phyloP scores from a whole-genome alignment of 768 basidiomycete species.

The Tylopilus subfusipes region DNA sequence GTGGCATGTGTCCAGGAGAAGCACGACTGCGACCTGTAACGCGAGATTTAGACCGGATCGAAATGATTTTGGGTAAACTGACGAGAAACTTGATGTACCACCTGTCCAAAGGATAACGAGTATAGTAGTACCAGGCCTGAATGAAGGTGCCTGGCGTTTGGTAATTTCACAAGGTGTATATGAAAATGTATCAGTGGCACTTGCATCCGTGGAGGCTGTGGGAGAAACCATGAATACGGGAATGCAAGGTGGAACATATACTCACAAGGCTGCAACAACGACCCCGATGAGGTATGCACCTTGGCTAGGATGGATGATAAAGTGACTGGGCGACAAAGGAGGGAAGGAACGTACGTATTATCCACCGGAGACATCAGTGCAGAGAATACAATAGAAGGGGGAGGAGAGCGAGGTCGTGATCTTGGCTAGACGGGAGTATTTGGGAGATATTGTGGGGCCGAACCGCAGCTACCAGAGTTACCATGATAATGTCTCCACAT shows the following conservation, averaged over 20 bases:
- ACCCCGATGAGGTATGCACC: slow-evolving; percentile 52
- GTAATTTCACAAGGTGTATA: background rate
- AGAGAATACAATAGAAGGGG: background rate
- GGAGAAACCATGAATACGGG: slow-evolving; percentile 3
- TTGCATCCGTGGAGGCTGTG: slow-evolving; percentile 50
- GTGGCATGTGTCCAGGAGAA: slow-evolving; percentile 50
- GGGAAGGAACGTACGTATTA: slow-evolving; percentile 30
- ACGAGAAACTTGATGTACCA: slow-evolving; percentile 50
- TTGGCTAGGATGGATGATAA: slow-evolving; percentile 31
- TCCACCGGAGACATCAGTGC: slow-evolving; percentile 25
- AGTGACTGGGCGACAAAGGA: background rate
- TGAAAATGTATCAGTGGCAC: slow-evolving; percentile 1
- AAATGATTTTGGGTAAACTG: slow-evolving; percentile 10
- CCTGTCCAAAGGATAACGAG: slow-evolving; percentile 44
- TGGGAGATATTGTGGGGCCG: background rate
- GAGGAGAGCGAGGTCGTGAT: background rate
- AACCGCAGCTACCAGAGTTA: background rate
- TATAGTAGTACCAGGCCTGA: slow-evolving; percentile 55
- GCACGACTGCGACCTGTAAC: slow-evolving; percentile 45
- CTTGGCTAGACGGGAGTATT: background rate
- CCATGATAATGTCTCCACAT: background rate
- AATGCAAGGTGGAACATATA: slow-evolving; percentile 2
- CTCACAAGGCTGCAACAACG: slow-evolving; percentile 46
- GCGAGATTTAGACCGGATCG: background rate
- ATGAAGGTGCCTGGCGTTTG: slow-evolving; percentile 46